These are phyloP conservation scores for Colletotrichum liriopes DNA, from an alignment of 2,329 filamentous ascomycete species.

Conservation along the genomic window DNA sequence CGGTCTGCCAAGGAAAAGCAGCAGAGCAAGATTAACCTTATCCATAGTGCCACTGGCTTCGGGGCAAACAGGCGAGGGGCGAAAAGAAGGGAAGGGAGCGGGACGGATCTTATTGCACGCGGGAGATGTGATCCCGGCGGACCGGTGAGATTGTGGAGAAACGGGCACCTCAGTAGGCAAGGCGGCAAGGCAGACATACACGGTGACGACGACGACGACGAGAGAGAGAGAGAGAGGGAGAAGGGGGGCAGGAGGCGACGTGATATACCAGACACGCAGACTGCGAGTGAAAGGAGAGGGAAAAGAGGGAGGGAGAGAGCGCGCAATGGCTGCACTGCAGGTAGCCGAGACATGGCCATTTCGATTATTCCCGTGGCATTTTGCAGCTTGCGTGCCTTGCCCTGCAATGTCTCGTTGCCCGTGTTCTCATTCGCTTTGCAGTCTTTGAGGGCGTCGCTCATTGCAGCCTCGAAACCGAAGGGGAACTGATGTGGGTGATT, in stretches of 20 bases:
- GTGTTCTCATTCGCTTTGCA: neutral
- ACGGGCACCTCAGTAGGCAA: neutral
- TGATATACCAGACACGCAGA: neutral
- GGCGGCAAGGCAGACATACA: neutral
- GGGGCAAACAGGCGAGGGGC: neutral
- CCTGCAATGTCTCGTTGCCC: neutral
- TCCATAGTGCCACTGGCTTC: neutral
- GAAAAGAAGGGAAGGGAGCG: neutral
- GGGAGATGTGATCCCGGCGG: constrained; percentile 14
- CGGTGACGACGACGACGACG: neutral
- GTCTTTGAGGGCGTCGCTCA: neutral
- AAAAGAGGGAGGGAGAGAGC: neutral
- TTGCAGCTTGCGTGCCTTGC: constrained; percentile 7
- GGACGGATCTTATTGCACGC: constrained; percentile 28
- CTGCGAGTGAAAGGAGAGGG: neutral
- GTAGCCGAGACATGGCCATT: constrained; percentile 41
- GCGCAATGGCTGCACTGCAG: constrained; percentile 22
- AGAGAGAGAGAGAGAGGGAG: neutral
- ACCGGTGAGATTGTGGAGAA: constrained; percentile 12
- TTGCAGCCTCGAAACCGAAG: neutral
- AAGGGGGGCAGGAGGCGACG: neutral
- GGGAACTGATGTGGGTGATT: neutral
- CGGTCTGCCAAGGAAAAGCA: neutral
- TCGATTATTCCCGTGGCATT: constrained; percentile 6
- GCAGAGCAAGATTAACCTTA: neutral